phyloP scores from a whole-genome alignment of 306 rosid genomes.

The Spatholobus suberectus region DNA sequence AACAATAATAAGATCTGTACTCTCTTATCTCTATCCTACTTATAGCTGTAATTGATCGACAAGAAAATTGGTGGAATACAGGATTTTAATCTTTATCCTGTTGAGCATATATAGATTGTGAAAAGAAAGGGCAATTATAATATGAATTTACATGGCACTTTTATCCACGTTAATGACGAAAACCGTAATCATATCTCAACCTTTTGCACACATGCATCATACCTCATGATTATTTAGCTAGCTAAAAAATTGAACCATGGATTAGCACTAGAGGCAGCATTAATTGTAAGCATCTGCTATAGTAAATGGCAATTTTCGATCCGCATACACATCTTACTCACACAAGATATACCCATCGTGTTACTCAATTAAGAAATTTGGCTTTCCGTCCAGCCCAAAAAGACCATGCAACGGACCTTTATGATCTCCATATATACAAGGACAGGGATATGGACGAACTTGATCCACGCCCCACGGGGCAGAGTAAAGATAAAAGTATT shows the following conservation, averaged over 20 bases:
- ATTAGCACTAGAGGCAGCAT: constrained; percentile 9
- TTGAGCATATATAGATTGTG: background rate
- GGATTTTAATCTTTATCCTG: background rate
- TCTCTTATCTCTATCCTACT: background rate
- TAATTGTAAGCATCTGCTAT: background rate
- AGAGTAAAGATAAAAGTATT: constrained; percentile 51
- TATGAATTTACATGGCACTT: constrained; percentile 18
- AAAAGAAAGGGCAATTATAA: background rate
- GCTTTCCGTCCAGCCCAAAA: constrained; percentile 45
- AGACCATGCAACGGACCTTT: constrained; percentile 45
- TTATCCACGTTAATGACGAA: constrained; percentile 20
- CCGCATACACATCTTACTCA: background rate
- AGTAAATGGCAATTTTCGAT: background rate
- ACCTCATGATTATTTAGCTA: constrained; percentile 41
- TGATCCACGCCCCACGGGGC: constrained; percentile 53
- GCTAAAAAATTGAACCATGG: constrained; percentile 25
- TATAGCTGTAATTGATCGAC: background rate
- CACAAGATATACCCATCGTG: background rate
- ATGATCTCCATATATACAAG: constrained; percentile 37
- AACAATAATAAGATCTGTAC: background rate
- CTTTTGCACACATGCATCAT: constrained; percentile 44
- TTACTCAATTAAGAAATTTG: constrained; percentile 44
- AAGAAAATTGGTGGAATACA: background rate
- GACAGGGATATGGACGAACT: constrained; percentile 48
- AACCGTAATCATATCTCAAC: constrained; percentile 47